Base-by-base conservation (phyloP, 345 rosid genomes). In the Durio zibethinus region DNA sequence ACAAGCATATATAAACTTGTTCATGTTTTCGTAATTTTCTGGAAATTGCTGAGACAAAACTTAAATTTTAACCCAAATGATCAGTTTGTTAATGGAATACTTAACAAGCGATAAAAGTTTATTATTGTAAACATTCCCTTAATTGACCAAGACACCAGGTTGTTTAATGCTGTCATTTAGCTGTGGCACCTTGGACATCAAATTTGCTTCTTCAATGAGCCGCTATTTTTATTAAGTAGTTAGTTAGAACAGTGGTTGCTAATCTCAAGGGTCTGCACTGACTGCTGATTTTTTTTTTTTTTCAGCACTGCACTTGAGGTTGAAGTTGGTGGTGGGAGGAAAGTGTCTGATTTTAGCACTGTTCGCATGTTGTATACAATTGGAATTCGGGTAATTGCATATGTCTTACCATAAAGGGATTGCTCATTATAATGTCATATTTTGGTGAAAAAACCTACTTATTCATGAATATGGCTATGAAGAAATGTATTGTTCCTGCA, bases 311-410 rank as follows among this genome's bases (percentile, higher is more conserved):
- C 93, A 74, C 82, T 97, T 78, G 97, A 94, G 91, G 65, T 97
- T 81, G 99, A 94, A 84, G 77, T 92, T 63, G 98, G 99, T 62
- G 98, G 97, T 50, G 98, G 98, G 80, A 89, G 99, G 81, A 92
- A 97, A 87, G 56, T 94, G 73, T 94, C 96, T 4, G 89, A 89
- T 72, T 92, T 94, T 84, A 92, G 97, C 84, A 89, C 94, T 15
- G 85, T 92, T 57, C 90, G 98, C 79, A 85, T 86, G 90, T 73
- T 91, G 84, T 97, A 90, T 82, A 80, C 89, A 77, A 78, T 97
- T 73, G 98, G 99, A 79, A 83, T 97, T 79, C 92, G 86, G 98
- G 99, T 96, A 84, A 66, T 56, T 20, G 65, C 52, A n/a, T 25
- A 60, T 78, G 9, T 62, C 47, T 67, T 73, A 62, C 7, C 18